Evolutionary conservation across 2,329 filamentous ascomycete species (phyloP).

Genomic region (Fusarium xylarioides): DNA sequence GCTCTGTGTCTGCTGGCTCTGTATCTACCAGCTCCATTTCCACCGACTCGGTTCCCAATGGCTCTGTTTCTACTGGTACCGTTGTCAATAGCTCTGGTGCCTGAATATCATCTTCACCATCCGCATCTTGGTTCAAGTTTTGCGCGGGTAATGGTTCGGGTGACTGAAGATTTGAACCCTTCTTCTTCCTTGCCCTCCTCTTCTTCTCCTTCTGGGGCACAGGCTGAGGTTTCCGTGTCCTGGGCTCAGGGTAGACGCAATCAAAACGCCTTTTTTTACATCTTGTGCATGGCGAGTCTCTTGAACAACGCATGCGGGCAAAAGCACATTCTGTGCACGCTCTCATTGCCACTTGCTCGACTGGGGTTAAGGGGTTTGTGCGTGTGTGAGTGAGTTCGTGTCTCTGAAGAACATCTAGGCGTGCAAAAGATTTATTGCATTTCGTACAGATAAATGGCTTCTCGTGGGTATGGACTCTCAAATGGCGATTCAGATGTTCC

Average conservation of each 20-base stretch:
- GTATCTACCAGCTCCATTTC: background rate
- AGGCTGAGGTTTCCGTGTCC: background rate
- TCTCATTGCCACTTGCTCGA: background rate
- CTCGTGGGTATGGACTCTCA: slow-evolving; percentile 25
- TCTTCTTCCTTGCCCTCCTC: background rate
- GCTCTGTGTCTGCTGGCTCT: background rate
- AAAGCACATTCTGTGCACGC: slow-evolving; percentile 27
- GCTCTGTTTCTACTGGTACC: background rate
- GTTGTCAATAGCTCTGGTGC: background rate
- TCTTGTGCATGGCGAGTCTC: slow-evolving; percentile 18
- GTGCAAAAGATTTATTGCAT: slow-evolving; percentile 28
- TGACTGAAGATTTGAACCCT: background rate
- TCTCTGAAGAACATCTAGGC: slow-evolving; percentile 24
- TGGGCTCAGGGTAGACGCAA: slow-evolving; percentile 10
- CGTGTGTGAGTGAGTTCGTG: slow-evolving; percentile 22
- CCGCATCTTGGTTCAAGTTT: background rate
- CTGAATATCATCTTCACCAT: background rate
- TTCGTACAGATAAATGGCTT: slow-evolving; percentile 21
- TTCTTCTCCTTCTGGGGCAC: background rate
- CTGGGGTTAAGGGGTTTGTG: background rate
- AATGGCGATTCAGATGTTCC: slow-evolving; percentile 28
- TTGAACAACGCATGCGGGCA: slow-evolving; percentile 29
- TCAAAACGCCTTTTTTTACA: slow-evolving; percentile 10
- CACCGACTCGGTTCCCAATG: background rate
- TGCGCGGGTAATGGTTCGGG: background rate